phyloP scores from a whole-genome alignment of 805 yeast genomes.

The Yarrowia sp. region DNA sequence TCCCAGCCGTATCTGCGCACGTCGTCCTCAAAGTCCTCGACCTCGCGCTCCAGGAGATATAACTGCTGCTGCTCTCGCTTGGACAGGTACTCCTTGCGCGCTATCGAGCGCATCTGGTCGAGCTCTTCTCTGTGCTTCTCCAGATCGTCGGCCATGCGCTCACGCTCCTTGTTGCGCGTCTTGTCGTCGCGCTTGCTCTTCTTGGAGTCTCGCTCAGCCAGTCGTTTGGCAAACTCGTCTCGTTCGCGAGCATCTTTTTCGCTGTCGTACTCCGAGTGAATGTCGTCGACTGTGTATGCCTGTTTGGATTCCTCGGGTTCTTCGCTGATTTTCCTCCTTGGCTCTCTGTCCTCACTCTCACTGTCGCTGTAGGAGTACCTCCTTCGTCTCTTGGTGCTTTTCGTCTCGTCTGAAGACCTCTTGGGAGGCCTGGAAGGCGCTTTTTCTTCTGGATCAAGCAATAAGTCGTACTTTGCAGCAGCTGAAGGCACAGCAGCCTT shows the following conservation, averaged over 20 bases:
- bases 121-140: slow-evolving; percentile 28
- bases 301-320: slow-evolving; percentile 34
- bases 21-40: slow-evolving; percentile 50
- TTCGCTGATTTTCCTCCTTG: not conserved
- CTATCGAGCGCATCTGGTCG: slow-evolving; percentile 45
- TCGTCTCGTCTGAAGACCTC: not conserved
- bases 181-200: slow-evolving; percentile 22
- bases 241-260: slow-evolving; percentile 41
- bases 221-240: slow-evolving; percentile 38
- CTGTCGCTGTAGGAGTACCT: not conserved
- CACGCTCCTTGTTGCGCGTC: slow-evolving; percentile 18
- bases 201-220: slow-evolving; percentile 31
- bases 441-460: not conserved
- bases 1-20: slow-evolving; percentile 55
- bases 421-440: not conserved
- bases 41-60: slow-evolving; percentile 46
- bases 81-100: slow-evolving; percentile 50
- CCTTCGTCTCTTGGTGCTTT: slow-evolving; percentile 3
- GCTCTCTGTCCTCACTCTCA: not conserved
- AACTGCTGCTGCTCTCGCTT: slow-evolving; percentile 51
- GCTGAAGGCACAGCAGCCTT: not conserved
- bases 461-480: not conserved
- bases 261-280: slow-evolving; percentile 41
- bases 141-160: not conserved
- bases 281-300: slow-evolving; percentile 46